Base-by-base conservation (phyloP, 2,329 filamentous ascomycete species). In the Sclerotinia spermophila region DNA sequence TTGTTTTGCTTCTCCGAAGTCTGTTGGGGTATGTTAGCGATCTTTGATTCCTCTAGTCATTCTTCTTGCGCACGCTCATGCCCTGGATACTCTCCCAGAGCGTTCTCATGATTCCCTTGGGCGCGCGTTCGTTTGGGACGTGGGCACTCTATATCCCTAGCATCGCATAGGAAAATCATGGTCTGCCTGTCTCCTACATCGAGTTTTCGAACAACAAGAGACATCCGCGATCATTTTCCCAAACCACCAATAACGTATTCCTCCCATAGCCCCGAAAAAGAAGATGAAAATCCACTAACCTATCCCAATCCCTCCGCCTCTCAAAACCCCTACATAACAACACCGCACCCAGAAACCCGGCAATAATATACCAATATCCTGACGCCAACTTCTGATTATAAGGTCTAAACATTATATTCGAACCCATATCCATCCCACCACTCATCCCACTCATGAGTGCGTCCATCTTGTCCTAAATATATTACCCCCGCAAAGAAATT, bases 321-420 rank as follows among this genome's bases (percentile, higher is more conserved):
- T 76, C 71, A 42, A 76, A 45, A 15, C 56, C 70, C 53, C 74
- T 70, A 35, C 74, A 38, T 10, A 75, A n/a, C 17, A 77, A 30
- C 62, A 74, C 62, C 40, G 74, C 72, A 6, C 72, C 76, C 27
- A 74, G n/a, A 35, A 84, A 82, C 24, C 81, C 84, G 11, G 82
- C 86, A 51, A 87, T 80, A 45, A 87, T 83, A 76, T 89, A 89
- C 87, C 87, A 90, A 75, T 85, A 90, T 2, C 82, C 83, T 27
- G 81, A 82, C 24, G 87, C 86, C 66, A 88, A 82, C 55, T 80
- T 81, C 76, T 82, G 82, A 75, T 89, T 88, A 51, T 79, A 79
- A 1, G 78, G 72, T 71, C 81, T 79, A 76, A 85, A 84, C 76
- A 81, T 78, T 27, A 81, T 80, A 67, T 79, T 77, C 72, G 72